A percentile compares a stretch with the other conserved stretches of the same genome.
Conservation (phyloP, 225 moss, liverwort and hornwort genomes). For the Polytrichum commune region DNA sequence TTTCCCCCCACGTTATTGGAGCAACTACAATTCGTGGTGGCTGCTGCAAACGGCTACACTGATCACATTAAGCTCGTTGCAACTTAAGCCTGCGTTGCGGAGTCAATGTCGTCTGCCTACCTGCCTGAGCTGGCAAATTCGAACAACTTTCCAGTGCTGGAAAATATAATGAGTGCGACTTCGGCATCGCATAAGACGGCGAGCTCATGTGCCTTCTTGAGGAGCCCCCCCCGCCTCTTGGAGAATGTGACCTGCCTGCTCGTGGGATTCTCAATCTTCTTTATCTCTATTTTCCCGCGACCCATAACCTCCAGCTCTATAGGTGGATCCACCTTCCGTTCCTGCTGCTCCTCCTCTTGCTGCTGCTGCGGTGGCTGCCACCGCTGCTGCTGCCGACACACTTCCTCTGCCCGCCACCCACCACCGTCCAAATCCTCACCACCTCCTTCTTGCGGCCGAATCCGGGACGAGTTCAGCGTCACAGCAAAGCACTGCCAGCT, state of each 20-base stretch:
- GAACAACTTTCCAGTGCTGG: conserved; percentile 45
- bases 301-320: conserved; percentile 52
- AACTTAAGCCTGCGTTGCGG: background rate
- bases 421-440: conserved; percentile 24
- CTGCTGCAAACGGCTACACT: background rate
- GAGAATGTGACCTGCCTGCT: conserved; percentile 58
- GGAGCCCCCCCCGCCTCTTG: conserved; percentile 45
- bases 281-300: conserved; percentile 57
- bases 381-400: conserved; percentile 19
- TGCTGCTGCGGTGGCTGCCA: conserved; percentile 16
- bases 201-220: conserved; percentile 59
- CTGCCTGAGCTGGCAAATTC: conserved; percentile 59
- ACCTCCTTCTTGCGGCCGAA: conserved; percentile 9
- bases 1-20: background rate
- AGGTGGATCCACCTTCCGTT: conserved; percentile 42
- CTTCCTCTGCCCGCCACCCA: conserved; percentile 26
- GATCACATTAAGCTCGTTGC: background rate
- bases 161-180: conserved; percentile 51
- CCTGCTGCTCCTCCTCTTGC: conserved; percentile 24
- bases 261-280: conserved; percentile 57
- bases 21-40: background rate
- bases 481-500: conserved; percentile 38
- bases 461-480: conserved; percentile 18
- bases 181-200: conserved; percentile 53
- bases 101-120: conserved; percentile 19